Base-by-base conservation (phyloP, 2,329 filamentous ascomycete genomes). In the Talaromyces amestolkiae region DNA sequence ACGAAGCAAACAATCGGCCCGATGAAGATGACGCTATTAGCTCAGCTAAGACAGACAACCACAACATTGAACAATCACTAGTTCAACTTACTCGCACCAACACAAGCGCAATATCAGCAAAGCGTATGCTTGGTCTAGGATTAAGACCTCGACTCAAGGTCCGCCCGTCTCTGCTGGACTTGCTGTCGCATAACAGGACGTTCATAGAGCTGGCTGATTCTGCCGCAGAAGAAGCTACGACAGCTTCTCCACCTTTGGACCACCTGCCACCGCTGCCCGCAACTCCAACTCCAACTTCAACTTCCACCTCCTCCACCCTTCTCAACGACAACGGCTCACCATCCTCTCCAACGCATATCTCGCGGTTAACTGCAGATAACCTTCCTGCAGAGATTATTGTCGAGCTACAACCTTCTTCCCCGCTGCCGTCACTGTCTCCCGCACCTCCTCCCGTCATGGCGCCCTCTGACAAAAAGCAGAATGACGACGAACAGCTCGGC, bases 131-230 rank as follows among this genome's bases (percentile, higher is more conserved):
- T 74, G 85, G 85, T 74, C 41, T 66, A 39, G 64, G 59, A 47
- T 54, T 65, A 17, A 74, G 85, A 74, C 86, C 84, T 75, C 83
- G 81, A 76, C 77, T 89, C 69, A 84, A 81, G 81, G 78, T 82
- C 75, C 85, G 86, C 70, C 84, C 86, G 62, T 89, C 87, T 60
- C 79, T 90, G 69, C 81, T 87, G 74, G 86, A 89, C 72, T 81
- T 90, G 71, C 82, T 90, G 70, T 77, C 71, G 78, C 56, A 59
- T 33, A 59, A 8, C n/a, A 35, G 39, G 53, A 37, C 33, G 31
- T 33, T 54, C 31, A 6, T 10, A 7, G 51, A 54, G 7, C 19
- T 45, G 56, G 37, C 47, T 47, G 58, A 47, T 64, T 56, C 54
- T 69, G 68, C 54, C 54, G 67, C 24, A 31, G 49, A 69, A 70